Evolutionary conservation across 2,329 filamentous ascomycete genomes (phyloP).

Genomic region (Apiospora arundinis): DNA sequence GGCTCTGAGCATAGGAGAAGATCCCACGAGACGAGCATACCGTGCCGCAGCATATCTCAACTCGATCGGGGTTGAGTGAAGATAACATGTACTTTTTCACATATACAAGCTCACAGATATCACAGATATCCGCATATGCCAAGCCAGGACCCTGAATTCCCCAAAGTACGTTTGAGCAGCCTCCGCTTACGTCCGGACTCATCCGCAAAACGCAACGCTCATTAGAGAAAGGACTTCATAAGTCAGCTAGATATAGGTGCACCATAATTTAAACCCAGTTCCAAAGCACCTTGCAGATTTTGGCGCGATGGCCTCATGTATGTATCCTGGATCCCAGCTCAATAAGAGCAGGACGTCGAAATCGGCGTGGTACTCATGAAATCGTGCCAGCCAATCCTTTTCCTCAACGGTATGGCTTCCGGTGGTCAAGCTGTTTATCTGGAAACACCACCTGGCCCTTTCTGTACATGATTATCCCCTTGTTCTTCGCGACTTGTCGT

Average conservation of each 20-base stretch:
- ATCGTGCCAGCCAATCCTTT: not conserved
- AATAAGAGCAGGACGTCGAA: not conserved
- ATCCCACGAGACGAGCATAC: not conserved
- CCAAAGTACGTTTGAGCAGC: not conserved
- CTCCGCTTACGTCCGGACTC: constrained; percentile 6
- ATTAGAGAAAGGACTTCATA: not conserved
- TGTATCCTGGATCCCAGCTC: not conserved
- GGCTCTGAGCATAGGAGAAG: not conserved
- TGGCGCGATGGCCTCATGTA: constrained; percentile 7
- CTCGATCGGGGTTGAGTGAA: not conserved
- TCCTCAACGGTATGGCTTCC: not conserved
- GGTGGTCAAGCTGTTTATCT: not conserved
- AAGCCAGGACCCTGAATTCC: constrained; percentile 12
- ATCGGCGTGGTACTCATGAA: not conserved
- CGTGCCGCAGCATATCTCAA: not conserved
- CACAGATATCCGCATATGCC: not conserved
- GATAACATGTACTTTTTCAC: not conserved
- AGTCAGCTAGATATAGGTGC: constrained; percentile 12
- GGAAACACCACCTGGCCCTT: not conserved
- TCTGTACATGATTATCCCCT: not conserved
- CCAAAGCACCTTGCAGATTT: constrained; percentile 14
- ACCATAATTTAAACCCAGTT: not conserved
- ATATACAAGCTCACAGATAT: not conserved
- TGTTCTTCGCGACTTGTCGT: not conserved
- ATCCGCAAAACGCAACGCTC: not conserved